Conservation (phyloP, 2,329 filamentous ascomycete genomes). For the Gnomoniopsis smithogilvyi region DNA sequence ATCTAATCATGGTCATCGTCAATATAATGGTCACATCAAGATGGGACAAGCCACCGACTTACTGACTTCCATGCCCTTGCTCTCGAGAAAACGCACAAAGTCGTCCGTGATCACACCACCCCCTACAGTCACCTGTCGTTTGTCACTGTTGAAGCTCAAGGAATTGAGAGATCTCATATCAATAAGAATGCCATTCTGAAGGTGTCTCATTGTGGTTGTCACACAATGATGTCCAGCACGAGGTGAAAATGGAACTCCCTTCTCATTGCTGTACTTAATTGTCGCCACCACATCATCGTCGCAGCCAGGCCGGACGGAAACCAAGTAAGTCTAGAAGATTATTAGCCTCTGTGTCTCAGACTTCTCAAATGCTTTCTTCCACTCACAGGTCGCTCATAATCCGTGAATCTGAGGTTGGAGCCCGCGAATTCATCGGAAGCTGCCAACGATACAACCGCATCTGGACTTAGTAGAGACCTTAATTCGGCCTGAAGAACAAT, state of each 20-base stretch:
- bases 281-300: neutral
- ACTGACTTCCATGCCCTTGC: neutral
- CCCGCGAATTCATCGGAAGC: neutral
- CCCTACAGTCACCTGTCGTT: neutral
- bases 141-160: neutral
- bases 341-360: neutral
- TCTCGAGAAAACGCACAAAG: neutral
- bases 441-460: neutral
- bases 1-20: neutral
- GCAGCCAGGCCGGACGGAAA: neutral
- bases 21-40: fast-evolving
- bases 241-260: neutral
- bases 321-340: neutral
- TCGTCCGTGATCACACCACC: constrained; percentile 4
- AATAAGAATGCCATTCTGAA: neutral
- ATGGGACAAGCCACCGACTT: fast-evolving
- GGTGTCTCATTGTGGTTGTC: constrained; percentile 1
- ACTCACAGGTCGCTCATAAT: constrained; percentile 7
- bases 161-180: neutral
- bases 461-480: neutral
- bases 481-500: neutral
- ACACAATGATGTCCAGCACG: constrained; percentile 5
- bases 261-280: neutral
- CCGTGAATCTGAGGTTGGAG: neutral
- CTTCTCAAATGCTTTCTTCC: fast-evolving